Conservation (phyloP, 345 rosid genomes). For the Sonneratia alba region DNA sequence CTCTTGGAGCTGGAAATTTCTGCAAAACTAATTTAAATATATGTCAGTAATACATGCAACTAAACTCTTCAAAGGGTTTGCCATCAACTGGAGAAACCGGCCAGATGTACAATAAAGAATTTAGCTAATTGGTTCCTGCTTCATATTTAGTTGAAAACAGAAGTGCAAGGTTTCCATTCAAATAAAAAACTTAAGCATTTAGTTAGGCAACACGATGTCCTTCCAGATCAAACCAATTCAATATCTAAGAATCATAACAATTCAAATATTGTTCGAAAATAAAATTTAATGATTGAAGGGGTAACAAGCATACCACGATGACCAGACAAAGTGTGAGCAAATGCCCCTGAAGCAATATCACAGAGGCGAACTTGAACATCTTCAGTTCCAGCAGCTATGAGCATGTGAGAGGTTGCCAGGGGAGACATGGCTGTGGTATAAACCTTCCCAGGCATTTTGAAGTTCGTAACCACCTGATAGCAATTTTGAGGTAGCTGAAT, state of each 20-base stretch:
- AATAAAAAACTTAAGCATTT: not conserved
- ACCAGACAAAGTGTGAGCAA: slow-evolving; percentile 86
- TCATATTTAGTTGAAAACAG: not conserved
- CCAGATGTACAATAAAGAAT: not conserved
- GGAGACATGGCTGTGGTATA: slow-evolving; percentile 87
- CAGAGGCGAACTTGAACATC: slow-evolving; percentile 96
- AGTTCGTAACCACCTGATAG: slow-evolving; percentile 61
- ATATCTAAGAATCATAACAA: not conserved
- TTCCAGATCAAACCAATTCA: not conserved
- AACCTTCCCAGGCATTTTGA: slow-evolving; percentile 95
- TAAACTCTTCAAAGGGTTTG: not conserved
- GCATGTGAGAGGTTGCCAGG: slow-evolving; percentile 73
- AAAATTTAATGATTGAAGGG: slow-evolving; percentile 6
- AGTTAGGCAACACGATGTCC: not conserved
- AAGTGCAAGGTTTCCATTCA: not conserved
- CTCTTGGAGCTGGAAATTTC: not conserved
- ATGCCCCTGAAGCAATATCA: slow-evolving; percentile 87
- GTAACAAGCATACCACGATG: slow-evolving; percentile 62
- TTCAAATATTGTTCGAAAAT: not conserved
- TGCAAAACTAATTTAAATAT: not conserved
- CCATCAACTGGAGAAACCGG: not conserved
- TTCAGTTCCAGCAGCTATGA: slow-evolving; percentile 90
- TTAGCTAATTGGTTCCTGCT: not conserved
- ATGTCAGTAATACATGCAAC: not conserved
- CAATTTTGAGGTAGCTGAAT: not conserved